Conservation (phyloP, 2,329 filamentous ascomycete species). For the Botrytis sinoallii region DNA sequence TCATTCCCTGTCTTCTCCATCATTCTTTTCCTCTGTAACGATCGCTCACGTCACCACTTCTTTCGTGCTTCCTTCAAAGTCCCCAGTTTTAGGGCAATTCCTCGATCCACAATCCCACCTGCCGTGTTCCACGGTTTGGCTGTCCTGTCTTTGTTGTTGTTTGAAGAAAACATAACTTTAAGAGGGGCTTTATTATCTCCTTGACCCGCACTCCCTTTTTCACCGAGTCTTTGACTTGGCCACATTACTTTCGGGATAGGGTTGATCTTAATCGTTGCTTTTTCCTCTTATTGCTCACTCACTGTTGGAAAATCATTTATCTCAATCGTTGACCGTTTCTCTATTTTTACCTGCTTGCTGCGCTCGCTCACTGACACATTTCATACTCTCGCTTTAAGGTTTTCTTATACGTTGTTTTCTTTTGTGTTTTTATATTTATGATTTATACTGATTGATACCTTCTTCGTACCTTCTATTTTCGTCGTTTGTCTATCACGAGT, state of each 20-base stretch:
- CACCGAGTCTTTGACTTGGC: constrained; percentile 10
- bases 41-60: constrained; percentile 16
- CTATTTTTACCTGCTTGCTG: constrained; percentile 11
- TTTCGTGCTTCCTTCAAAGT: background rate
- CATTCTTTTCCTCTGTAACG: background rate
- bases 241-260: constrained; percentile 7
- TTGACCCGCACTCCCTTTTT: constrained; percentile 14
- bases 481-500: constrained; percentile 7
- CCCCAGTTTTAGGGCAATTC: constrained; percentile 15
- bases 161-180: constrained; percentile 10
- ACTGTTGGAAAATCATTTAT: background rate
- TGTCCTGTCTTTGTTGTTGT: constrained; percentile 2
- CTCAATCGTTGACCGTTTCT: constrained; percentile 12
- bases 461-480: constrained; percentile 9
- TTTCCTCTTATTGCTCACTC: background rate
- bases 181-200: constrained; percentile 4
- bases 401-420: background rate
- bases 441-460: constrained; percentile 11
- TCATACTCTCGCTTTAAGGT: background rate
- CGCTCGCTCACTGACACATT: constrained; percentile 10
- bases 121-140: constrained; percentile 7
- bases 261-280: constrained; percentile 4
- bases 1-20: background rate
- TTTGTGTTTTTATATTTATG: constrained; percentile 15
- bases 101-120: constrained; percentile 13